Base-by-base conservation (phyloP, 441 rosid species). In the Pelargonium myrrhifolium region DNA sequence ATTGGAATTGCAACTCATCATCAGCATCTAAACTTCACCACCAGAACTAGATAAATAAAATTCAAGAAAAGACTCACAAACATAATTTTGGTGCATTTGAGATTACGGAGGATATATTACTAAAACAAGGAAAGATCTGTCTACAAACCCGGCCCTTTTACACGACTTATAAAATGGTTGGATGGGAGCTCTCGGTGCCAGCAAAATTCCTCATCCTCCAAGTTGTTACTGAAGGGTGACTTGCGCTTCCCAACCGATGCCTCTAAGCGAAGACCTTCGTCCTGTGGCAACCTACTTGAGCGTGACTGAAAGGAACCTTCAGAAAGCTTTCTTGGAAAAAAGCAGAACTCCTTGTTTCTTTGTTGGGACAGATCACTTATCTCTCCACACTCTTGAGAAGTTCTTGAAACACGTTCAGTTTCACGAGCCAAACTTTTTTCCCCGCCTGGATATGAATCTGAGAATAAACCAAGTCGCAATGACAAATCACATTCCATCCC, bases 401-500 rank as follows among this genome's bases (percentile, higher is more conserved):
- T 64, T 72, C n/a, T 21, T 8, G 71, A 40, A 62, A 62, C 61
- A 24, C 63, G 70, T 31, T 71, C 79, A 53, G 69, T 65, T 59
- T 60, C 69, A 45, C 65, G 67, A 22, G 18, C 67, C 42, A 64
- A 69, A 11, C 15, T 6, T 9, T 66, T 75, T 47, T 59, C 47
- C 10, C 31, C 61, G 65, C 58, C 42, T 0, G 66, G 62, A 65
- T 68, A 53, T 28, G 80, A 62, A 20, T 63, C 70, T 4, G 82
- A 69, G 22, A 74, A 72, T 76, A 87, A 85, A 28, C 97, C 97
- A 80, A 92, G 70, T 59, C 92, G 78, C 47, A 92, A 70, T 0
- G 97, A 87, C 17, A 92, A 77, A 77, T 92, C 97, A 75, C 92
- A 89, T 22, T 72, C 77, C 18, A 42, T 75, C 56, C 80, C 83